Percentiles rank a stretch among this genome's conserved stretches.
Evolutionary conservation across 2,329 filamentous ascomycete genomes (phyloP).

Genomic region (Claviceps capensis): DNA sequence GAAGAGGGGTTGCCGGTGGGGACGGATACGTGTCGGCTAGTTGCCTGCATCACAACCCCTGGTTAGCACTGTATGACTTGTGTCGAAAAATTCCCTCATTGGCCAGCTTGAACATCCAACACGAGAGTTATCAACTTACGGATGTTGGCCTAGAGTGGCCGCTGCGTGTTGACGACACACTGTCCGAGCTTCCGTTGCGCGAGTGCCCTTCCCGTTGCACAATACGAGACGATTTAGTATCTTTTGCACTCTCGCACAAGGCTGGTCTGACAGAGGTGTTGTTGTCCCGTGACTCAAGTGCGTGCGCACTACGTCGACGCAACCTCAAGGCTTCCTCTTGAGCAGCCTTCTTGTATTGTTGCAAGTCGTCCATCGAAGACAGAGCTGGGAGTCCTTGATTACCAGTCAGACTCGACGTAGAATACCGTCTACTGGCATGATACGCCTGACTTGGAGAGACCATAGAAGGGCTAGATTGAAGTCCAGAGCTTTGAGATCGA

Average conservation of each 20-base stretch:
- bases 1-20: slow-evolving; percentile 40
- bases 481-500: slow-evolving; percentile 22
- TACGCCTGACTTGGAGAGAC: slow-evolving; percentile 11
- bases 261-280: slow-evolving; percentile 7
- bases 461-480: slow-evolving; percentile 18
- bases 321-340: slow-evolving; percentile 62
- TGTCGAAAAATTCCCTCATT: slow-evolving; percentile 27
- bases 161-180: slow-evolving; percentile 44
- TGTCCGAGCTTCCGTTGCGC: slow-evolving; percentile 50
- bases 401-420: slow-evolving; percentile 33
- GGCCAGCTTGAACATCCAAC: slow-evolving; percentile 12
- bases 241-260: slow-evolving; percentile 10
- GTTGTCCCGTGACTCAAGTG: slow-evolving; percentile 27
- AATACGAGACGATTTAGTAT: slow-evolving; percentile 24
- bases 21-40: slow-evolving; percentile 43
- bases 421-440: slow-evolving; percentile 14
- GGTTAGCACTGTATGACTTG: slow-evolving; percentile 31
- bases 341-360: slow-evolving; percentile 40
- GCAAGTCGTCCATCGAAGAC: slow-evolving; percentile 52
- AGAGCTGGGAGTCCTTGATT: slow-evolving; percentile 29
- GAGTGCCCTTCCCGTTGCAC: slow-evolving; percentile 19
- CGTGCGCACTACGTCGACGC: slow-evolving; percentile 71
- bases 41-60: slow-evolving; percentile 34
- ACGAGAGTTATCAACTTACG: slow-evolving; percentile 35
- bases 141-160: slow-evolving; percentile 48